These are phyloP conservation scores for Myriosclerotinia scirpicola DNA, from an alignment of 2,329 filamentous ascomycete species.

Conservation along the genomic window DNA sequence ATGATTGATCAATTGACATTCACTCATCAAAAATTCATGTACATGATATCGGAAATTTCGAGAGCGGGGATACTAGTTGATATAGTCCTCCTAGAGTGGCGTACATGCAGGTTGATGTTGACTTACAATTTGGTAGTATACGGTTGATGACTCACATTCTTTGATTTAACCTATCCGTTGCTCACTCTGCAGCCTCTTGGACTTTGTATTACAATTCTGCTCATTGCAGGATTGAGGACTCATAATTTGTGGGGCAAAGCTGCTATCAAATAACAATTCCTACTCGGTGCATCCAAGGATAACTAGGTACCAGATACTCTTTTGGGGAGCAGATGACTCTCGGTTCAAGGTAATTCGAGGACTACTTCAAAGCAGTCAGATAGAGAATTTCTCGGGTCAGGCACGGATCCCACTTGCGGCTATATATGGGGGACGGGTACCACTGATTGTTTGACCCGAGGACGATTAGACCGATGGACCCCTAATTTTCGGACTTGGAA, in stretches of 20 bases:
- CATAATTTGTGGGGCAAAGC: neutral
- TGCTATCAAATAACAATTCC: neutral
- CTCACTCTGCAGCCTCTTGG: neutral
- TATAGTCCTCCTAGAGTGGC: slow-evolving; percentile 5
- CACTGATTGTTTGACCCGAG: neutral
- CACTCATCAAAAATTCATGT: neutral
- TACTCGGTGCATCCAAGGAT: slow-evolving; percentile 3
- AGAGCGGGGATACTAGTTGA: slow-evolving; percentile 7
- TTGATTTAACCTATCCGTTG: neutral
- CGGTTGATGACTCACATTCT: neutral
- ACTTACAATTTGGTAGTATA: slow-evolving; percentile 7
- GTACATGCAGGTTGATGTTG: neutral
- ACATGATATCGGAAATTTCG: slow-evolving; percentile 5
- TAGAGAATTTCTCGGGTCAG: neutral
- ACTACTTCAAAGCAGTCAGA: neutral
- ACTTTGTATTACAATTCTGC: neutral
- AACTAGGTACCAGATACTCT: too few species aligned
- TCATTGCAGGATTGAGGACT: too few species aligned
- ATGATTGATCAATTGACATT: slow-evolving; percentile 6
- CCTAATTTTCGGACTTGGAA: neutral
- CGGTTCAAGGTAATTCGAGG: neutral
- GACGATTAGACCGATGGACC: neutral
- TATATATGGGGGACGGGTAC: neutral
- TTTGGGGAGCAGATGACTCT: neutral
- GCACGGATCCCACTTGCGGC: neutral